phyloP scores from a whole-genome alignment of 805 yeast species.

The Monosporozyma aerobia region DNA sequence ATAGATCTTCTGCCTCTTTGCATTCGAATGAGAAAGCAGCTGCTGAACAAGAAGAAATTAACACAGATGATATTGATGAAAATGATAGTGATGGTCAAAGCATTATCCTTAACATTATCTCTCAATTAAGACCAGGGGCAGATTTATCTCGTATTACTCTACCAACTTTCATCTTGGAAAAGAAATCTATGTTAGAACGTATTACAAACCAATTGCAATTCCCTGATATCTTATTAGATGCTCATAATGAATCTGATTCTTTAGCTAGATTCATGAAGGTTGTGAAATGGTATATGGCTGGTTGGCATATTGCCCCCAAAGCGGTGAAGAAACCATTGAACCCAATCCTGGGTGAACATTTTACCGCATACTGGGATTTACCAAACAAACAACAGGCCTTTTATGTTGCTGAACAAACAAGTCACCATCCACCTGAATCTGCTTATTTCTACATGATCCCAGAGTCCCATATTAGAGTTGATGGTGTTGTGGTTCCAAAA shows the following conservation, averaged over 20 bases:
- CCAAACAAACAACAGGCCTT: constrained; percentile 65
- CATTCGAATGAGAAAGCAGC: not conserved
- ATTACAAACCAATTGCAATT: constrained; percentile 80
- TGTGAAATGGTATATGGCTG: constrained; percentile 83
- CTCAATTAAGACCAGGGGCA: constrained; percentile 87
- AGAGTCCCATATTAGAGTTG: constrained; percentile 68
- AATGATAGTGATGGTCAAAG: constrained; percentile 85
- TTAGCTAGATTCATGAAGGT: constrained; percentile 63
- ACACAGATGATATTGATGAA: constrained; percentile 77
- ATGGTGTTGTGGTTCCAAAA: constrained; percentile 80
- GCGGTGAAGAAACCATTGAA: constrained; percentile 96
- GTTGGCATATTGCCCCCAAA: constrained; percentile 98
- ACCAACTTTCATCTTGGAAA: constrained; percentile 90
- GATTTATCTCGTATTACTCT: constrained; percentile 85
- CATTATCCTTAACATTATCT: constrained; percentile 74
- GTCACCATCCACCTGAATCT: constrained; percentile 98
- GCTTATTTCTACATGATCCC: constrained; percentile 87
- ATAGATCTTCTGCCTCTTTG: not conserved
- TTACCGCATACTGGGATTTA: constrained; percentile 86
- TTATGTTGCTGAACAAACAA: constrained; percentile 87
- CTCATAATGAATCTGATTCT: constrained; percentile 51
- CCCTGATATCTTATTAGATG: constrained; percentile 65
- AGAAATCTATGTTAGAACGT: constrained; percentile 93
- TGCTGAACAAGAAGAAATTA: constrained; percentile 10
- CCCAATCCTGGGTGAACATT: constrained; percentile 88